Base-by-base conservation (phyloP, 805 yeast genomes). In the Cyberlindnera euphorbiae region DNA sequence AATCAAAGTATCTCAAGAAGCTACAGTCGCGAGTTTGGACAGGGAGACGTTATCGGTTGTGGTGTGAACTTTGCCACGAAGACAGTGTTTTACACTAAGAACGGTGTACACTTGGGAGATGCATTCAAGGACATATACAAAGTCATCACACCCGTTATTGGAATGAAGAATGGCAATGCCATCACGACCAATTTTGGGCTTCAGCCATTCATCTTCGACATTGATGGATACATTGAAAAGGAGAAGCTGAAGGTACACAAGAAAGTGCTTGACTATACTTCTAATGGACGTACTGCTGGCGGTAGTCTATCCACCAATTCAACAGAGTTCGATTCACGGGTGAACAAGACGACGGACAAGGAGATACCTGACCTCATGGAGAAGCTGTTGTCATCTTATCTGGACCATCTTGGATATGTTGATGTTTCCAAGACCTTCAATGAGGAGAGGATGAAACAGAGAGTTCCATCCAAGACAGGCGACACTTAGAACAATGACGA, bases 31-130 rank as follows among this genome's bases (percentile, higher is more conserved):
- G 60, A 55, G 21, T 79, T 72, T 55, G 74, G 78, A 0, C 53
- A 61, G 24, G 71, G 71, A 16, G 96, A 87, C 57, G 65, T 73
- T 3, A 69, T 89, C 44, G 97, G 97, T 0, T 82, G 89, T 58
- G 96, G 96, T 5, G 69, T 87, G 17, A 82, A 88, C 61, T 82
- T 75, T 48, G 64, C 71, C 12, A 74, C 73, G 27, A 70, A 75
- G 28, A 61, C 77, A 0, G 69, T 86, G 3, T 89, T 88, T 49
- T 75, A 76, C 45, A 88, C 96, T 0, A 80, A 83, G 55, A 88
- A 89, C 59, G 97, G 96, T 2, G 68, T 83, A 4, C 62, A 58
- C 26, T 53, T 77, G 29, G 82, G 81, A 1, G 62, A 66, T 26
- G 80, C 80, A 3, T 77, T 77, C 44, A 58, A 59, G 6, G 69